Percentiles rank a stretch among this genome's conserved stretches.
Conservation (phyloP, 1,284 basidiomycete species). For the Trichosporon sp. region DNA sequence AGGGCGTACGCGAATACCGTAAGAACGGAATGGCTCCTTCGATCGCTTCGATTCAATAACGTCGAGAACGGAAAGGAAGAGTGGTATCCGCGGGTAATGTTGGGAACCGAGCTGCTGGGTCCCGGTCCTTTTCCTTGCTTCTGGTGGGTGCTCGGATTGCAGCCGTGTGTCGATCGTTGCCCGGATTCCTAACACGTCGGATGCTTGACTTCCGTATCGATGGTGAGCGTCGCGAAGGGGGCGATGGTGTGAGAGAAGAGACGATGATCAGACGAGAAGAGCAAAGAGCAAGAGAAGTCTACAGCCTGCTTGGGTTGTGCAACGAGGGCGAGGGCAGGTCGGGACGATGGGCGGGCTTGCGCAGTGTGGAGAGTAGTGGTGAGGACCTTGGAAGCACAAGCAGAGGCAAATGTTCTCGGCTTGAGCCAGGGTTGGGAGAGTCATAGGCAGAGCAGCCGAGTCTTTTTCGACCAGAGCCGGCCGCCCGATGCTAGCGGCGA, state of each 20-base stretch:
- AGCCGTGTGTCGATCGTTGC: neutral
- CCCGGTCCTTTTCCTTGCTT: neutral
- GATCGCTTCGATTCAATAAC: constrained; percentile 13
- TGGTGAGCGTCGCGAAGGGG: constrained; percentile 2
- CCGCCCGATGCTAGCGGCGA: neutral
- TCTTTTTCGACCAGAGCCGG: neutral
- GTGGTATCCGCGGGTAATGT: constrained; percentile 13
- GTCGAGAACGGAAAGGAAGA: constrained; percentile 12
- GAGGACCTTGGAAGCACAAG: neutral
- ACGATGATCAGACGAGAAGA: constrained; percentile 3
- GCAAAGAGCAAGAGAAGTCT: neutral
- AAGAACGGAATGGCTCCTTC: constrained; percentile 8
- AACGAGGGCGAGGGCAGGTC: too few relatives aligned
- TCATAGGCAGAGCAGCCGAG: constrained; percentile 13
- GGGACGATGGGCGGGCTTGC: neutral
- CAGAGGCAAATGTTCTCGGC: constrained; percentile 15
- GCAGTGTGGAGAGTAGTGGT: neutral
- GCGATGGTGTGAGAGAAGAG: constrained; percentile 1
- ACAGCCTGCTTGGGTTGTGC: neutral
- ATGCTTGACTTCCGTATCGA: neutral
- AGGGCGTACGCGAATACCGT: constrained; percentile 10
- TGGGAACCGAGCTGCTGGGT: constrained; percentile 11
- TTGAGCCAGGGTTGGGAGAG: neutral
- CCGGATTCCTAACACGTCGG: neutral
- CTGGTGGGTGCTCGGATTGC: neutral